Conservation (phyloP, 768 basidiomycete species). For the Termitomyces sp. region DNA sequence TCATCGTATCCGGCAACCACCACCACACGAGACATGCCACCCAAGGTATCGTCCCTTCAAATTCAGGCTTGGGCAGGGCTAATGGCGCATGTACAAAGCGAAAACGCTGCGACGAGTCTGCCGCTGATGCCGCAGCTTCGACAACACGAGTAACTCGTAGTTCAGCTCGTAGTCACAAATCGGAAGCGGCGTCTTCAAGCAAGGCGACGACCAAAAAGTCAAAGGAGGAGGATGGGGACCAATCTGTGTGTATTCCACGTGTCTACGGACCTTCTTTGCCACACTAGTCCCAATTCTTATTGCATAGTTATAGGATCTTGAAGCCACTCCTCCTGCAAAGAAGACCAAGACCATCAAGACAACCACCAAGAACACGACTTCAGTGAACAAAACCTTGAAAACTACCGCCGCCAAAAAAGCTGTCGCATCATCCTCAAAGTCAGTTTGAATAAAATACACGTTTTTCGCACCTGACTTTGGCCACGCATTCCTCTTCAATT, state of each 20-base stretch:
- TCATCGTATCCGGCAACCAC: not conserved
- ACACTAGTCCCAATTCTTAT: not conserved
- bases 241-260: slow-evolving; percentile 13
- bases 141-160: slow-evolving; percentile 39
- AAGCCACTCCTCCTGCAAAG: slow-evolving; percentile 27
- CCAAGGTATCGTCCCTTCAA: slow-evolving; percentile 24
- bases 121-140: slow-evolving; percentile 25
- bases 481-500: not conserved
- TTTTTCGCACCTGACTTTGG: not conserved
- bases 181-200: slow-evolving; percentile 21
- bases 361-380: slow-evolving; percentile 4
- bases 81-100: slow-evolving; percentile 31
- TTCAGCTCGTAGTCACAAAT: slow-evolving; percentile 29
- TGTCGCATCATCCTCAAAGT: slow-evolving; percentile 11
- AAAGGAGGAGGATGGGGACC: slow-evolving; percentile 7
- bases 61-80: not conserved
- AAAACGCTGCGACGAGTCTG: slow-evolving; percentile 46
- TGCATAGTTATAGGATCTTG: slow-evolving; percentile 8
- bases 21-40: slow-evolving; percentile 23
- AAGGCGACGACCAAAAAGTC: slow-evolving; percentile 22
- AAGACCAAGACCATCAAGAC: slow-evolving; percentile 31
- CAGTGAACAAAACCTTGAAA: slow-evolving; percentile 10
- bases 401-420: slow-evolving; percentile 16
- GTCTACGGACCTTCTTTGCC: not conserved
- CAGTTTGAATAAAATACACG: not conserved